Evolutionary conservation across 176 grass and related monocot genomes (phyloP).

Genomic region (Rhynchospora tenuis): DNA sequence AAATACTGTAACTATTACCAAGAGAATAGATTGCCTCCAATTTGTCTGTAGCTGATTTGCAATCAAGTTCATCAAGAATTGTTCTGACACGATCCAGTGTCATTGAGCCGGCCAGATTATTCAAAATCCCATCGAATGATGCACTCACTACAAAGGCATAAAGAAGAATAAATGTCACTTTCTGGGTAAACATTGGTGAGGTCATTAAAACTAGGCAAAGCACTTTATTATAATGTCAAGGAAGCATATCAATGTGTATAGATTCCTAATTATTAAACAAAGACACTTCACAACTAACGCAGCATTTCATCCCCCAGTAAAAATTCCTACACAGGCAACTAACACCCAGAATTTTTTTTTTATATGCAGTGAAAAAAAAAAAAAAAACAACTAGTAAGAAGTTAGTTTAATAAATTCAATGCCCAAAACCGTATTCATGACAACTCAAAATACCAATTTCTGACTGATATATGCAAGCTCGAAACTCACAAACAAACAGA

Average conservation of each 20-base stretch:
- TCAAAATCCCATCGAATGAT: constrained; percentile 62
- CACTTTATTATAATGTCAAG: not conserved
- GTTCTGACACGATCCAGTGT: constrained; percentile 67
- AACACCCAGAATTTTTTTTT: not conserved
- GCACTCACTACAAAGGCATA: constrained; percentile 47
- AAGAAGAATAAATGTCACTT: constrained; percentile 13
- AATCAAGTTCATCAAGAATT: constrained; percentile 58
- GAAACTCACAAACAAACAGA: not conserved
- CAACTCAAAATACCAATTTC: not conserved
- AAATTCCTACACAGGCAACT: not conserved
- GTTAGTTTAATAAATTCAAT: not conserved
- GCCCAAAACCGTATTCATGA: not conserved
- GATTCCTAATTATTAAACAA: constrained; percentile 6
- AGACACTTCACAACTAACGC: not conserved
- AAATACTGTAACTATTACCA: constrained; percentile 38
- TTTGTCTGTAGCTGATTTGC: constrained; percentile 35
- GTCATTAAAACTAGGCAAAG: not conserved
- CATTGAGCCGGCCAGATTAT: constrained; percentile 76
- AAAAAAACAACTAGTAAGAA: not conserved
- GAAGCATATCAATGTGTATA: not conserved
- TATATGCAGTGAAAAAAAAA: not conserved
- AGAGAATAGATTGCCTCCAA: constrained; percentile 40
- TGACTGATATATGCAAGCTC: not conserved
- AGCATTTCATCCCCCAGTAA: not conserved
- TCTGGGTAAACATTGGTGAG: not conserved